Conservation (phyloP, 352 stramenopile genomes). For the Pythium rishiriense region DNA sequence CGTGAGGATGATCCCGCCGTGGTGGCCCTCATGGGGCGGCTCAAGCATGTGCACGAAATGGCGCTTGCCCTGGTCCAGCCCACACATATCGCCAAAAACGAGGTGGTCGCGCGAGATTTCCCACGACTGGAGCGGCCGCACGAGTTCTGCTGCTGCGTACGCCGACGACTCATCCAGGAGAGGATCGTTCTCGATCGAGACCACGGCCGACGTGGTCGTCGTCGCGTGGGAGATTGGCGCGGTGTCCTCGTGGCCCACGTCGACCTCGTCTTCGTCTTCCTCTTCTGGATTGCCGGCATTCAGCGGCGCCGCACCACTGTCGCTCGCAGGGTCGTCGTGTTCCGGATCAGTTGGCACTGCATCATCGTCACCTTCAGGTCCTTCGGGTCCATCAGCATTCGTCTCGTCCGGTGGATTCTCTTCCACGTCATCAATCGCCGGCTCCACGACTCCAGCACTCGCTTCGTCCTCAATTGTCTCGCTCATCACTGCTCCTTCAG, state of each 20-base stretch:
- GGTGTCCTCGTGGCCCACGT: neutral
- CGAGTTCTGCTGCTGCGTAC: slow-evolving; percentile 40
- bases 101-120: slow-evolving; percentile 77
- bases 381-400: neutral
- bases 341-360: neutral
- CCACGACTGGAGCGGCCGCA: slow-evolving; percentile 54
- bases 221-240: neutral
- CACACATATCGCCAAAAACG: slow-evolving; percentile 63
- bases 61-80: slow-evolving; percentile 65
- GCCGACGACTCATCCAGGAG: slow-evolving; percentile 23
- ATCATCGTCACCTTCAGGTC: neutral
- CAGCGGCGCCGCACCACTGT: neutral
- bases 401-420: neutral
- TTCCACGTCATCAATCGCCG: neutral
- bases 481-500: neutral
- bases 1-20: slow-evolving; percentile 64
- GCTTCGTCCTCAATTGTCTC: neutral
- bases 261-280: slow-evolving; percentile 2
- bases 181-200: slow-evolving; percentile 24
- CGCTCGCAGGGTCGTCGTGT: neutral
- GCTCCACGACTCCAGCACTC: neutral
- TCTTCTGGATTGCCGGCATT: neutral
- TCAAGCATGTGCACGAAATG: slow-evolving; percentile 73
- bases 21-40: slow-evolving; percentile 24
- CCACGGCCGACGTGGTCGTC: neutral